phyloP scores from a whole-genome alignment of 257 asterid species.

The Capsicum rhomboideum region DNA sequence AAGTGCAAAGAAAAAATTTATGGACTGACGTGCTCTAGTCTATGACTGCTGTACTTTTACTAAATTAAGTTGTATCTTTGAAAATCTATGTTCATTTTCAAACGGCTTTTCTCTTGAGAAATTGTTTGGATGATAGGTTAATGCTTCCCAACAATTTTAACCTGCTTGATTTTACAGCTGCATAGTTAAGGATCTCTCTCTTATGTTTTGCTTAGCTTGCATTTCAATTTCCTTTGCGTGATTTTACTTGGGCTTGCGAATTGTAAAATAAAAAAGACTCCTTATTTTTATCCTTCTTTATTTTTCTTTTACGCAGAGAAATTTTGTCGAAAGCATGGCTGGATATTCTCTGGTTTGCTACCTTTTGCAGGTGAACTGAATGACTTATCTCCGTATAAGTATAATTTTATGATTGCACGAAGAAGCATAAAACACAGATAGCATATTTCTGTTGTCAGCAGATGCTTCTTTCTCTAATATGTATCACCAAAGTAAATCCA shows the following conservation, averaged over 20 bases:
- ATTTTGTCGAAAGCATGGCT: constrained; percentile 99
- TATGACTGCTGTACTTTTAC: background rate
- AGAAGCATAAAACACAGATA: background rate
- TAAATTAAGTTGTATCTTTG: background rate
- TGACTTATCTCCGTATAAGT: background rate
- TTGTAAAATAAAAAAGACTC: background rate
- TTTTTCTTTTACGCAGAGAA: constrained; percentile 37
- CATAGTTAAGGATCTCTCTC: background rate
- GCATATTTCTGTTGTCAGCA: background rate
- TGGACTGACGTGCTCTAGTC: background rate
- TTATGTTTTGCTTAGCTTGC: background rate
- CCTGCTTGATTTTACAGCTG: background rate
- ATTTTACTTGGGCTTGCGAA: background rate
- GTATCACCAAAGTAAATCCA: background rate
- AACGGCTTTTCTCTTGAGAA: background rate
- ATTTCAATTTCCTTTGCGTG: background rate
- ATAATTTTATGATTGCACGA: background rate
- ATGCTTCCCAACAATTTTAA: background rate
- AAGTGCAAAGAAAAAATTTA: background rate
- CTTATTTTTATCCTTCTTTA: background rate
- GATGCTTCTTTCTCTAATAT: background rate
- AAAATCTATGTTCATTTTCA: background rate
- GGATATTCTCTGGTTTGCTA: constrained; percentile 98
- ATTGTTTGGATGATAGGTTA: background rate
- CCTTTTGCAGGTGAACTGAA: constrained; percentile 57